Base-by-base conservation (phyloP, 2,329 filamentous ascomycete genomes). In the Ceratocystis colombiana region DNA sequence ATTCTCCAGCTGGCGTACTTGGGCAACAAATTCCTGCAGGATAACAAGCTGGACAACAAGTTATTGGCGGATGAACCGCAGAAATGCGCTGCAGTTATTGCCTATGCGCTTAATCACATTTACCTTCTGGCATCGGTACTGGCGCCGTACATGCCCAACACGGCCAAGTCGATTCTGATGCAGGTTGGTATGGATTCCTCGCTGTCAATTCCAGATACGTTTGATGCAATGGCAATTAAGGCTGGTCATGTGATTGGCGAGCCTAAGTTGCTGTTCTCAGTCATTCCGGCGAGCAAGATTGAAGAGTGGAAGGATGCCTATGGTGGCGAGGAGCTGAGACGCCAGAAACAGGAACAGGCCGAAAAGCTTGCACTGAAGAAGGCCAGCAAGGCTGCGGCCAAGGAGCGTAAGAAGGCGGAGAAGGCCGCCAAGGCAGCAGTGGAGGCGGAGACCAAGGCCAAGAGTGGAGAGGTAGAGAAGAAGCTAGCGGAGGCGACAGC, bases 61-160 rank as follows among this genome's bases (percentile, higher is more conserved):
- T 78, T 83, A 50, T 74, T 84, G 25, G 76, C 78, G 2, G 80
- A 82, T 44, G 75, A 83, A 70, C 82, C 82, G 0, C 80, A 79
- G 62, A 79, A 80, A 45, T 83, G 80, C 68, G 76, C 78, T 45
- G 79, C 80, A 5, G 81, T 84, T n/a, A 80, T 96, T 65, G 88
- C 89, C 66, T 79, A 91, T n/a, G 89, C 88, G 0, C 79, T 96
- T 68, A 95, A 95, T 77, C 84, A 92, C 70, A 85, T 93, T 65
- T 85, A 93, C 73, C 85, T 96, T 41, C 81, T 96, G 61, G 89
- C 91, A 25, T 86, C 84, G 65, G 78, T 96, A 55, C 83, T 92
- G 66, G 84, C 85, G 64, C 92, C 92, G 0, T 96, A 93, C 77
- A 89, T 96, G 80, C 91, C 90, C 50, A 82, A 82, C n/a, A 92